phyloP scores from a whole-genome alignment of 73 alveolate species.

The Durusdinium trenchii region DNA sequence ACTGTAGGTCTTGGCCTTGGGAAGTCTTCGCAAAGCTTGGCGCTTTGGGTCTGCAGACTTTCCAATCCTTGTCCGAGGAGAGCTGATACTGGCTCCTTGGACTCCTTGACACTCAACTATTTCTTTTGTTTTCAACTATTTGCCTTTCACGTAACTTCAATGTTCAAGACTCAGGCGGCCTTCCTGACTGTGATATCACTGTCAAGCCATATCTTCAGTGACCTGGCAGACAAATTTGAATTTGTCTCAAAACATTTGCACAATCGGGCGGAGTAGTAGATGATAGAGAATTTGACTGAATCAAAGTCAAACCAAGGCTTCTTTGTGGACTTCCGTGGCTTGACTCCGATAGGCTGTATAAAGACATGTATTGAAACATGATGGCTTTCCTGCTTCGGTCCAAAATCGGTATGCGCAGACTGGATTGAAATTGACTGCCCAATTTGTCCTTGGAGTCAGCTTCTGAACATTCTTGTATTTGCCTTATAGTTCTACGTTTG shows the following conservation, averaged over 20 bases:
- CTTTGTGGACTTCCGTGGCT: constrained; percentile 45
- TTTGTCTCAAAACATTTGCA: too few relatives aligned
- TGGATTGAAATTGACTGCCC: too few relatives aligned
- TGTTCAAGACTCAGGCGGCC: not conserved
- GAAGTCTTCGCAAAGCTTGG: constrained; percentile 79
- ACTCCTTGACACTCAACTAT: not conserved
- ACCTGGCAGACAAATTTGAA: not conserved
- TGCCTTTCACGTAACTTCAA: not conserved
- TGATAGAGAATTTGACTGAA: too few relatives aligned
- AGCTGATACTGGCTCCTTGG: constrained; percentile 36
- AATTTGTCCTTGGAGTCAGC: too few relatives aligned
- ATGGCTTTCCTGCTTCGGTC: not conserved
- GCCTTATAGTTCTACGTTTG: too few relatives aligned
- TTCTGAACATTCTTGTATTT: too few relatives aligned
- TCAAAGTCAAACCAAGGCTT: not conserved
- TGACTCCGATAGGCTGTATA: not conserved
- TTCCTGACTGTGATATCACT: not conserved
- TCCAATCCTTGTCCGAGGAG: constrained; percentile 53
- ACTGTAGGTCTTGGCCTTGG: constrained; percentile 74
- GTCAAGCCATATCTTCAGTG: constrained; percentile 2
- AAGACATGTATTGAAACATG: not conserved
- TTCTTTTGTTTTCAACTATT: not conserved
- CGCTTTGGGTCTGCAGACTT: constrained; percentile 76
- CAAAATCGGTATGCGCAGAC: too few relatives aligned
- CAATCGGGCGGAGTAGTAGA: too few relatives aligned